A percentile compares a stretch with the other conserved stretches of the same genome.
phyloP scores from a whole-genome alignment of 139 green algal species.

The Zygnema circumcarinatum region DNA sequence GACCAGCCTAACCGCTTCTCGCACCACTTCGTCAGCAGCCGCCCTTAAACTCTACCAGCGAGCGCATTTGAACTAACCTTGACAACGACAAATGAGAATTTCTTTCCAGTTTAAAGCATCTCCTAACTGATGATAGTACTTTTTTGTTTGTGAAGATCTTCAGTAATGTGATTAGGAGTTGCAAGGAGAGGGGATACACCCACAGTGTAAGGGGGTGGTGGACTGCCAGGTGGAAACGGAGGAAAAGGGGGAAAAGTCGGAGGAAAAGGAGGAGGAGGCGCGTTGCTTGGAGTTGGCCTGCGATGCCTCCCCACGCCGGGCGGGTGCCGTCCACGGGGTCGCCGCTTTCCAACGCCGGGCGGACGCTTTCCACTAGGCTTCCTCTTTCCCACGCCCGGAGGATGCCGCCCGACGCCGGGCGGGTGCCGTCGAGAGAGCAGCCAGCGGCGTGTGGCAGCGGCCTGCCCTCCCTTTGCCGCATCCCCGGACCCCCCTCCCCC shows the following conservation, averaged over 20 bases:
- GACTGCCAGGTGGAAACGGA: neutral
- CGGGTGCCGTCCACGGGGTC: neutral
- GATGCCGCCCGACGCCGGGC: too few relatives aligned
- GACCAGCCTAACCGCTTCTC: too few relatives aligned
- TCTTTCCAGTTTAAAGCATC: too few relatives aligned
- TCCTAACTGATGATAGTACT: neutral
- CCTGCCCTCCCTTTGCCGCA: too few relatives aligned
- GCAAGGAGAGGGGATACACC: neutral
- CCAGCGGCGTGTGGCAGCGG: too few relatives aligned
- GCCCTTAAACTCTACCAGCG: too few relatives aligned
- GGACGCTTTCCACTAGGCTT: too few relatives aligned
- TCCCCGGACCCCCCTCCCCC: too few relatives aligned
- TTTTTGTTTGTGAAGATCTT: neutral
- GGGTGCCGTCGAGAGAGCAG: too few relatives aligned
- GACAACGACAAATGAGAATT: too few relatives aligned
- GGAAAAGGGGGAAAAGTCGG: neutral
- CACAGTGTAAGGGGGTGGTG: neutral
- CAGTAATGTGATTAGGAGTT: neutral
- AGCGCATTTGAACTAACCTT: too few relatives aligned
- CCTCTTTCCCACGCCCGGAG: neutral
- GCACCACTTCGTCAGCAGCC: too few relatives aligned
- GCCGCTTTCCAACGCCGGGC: neutral
- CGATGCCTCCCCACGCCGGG: neutral
- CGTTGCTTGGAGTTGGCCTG: neutral
- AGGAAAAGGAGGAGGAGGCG: neutral